Evolutionary conservation across 1,284 basidiomycete species (phyloP), one percentile per base, ranked within the genome.

Genomic region (Trametes polyzona): DNA sequence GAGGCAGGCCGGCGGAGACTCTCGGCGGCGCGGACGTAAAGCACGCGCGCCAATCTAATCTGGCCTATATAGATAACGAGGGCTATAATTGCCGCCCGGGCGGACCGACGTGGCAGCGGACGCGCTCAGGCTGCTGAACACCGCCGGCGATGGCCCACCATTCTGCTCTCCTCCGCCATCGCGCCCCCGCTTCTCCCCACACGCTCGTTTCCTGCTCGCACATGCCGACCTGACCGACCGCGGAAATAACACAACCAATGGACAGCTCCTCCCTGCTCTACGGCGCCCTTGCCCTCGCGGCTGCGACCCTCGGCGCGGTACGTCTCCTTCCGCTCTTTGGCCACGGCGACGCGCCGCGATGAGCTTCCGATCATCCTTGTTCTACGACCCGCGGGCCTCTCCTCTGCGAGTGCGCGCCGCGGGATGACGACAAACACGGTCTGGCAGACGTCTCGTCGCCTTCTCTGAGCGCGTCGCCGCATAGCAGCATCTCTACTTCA

Each of bases 291-390:
- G 57, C 64, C 24, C 55, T 72, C 44, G 24, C 68, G 30, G 63
- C 63, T 24, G 61, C 65, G n/a, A 61, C 64, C 8, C 44, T 69
- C 40, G 64, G 66, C 58, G 64, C 64, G 52, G 69, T 70, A 23
- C 62, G 68, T 67, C 47, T 56, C 30, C 24, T 14, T 51, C 42
- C n/a, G 16, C 17, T 27, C 24, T 11, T 23, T 23, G 21, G 12
- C 17, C 35, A 2, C 27, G 21, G 46, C 48, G 52, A 52, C 47
- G 61, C 47, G 54, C 47, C 27, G 72, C 74, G 89, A 91, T 90
- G 89, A 90, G 66, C 71, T 71, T 79, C 77, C 56, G 73, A 82
- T 90, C 90, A 92, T 92, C 89, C 90, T 92, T 92, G 89, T 92
- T 92, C 89, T 91, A 88, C 78, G 89, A 92, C 85, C 76, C 70